phyloP scores from a whole-genome alignment of 345 rosid species.

The Gossypium longicalyx region DNA sequence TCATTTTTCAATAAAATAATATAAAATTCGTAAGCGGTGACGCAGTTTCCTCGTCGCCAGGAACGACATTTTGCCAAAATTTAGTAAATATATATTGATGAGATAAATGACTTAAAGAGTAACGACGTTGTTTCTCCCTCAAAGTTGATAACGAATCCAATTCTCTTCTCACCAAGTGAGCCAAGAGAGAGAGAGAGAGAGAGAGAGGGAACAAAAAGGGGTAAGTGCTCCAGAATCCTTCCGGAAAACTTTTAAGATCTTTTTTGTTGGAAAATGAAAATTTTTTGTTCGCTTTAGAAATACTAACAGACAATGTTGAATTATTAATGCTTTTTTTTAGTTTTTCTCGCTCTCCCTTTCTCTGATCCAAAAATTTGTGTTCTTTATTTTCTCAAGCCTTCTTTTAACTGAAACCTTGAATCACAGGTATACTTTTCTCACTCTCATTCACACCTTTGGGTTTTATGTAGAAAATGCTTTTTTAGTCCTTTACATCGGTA shows the following conservation, averaged over 20 bases:
- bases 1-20: too few relatives aligned
- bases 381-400: background rate
- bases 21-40: constrained; percentile 13
- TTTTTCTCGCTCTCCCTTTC: background rate
- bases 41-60: background rate
- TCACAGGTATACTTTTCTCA: background rate
- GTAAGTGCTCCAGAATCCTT: background rate
- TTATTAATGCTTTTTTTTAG: background rate
- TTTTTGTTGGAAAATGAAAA: background rate
- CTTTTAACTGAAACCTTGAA: background rate
- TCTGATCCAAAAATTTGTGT: background rate
- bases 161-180: background rate
- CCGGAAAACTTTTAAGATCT: background rate
- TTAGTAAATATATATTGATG: too few relatives aligned
- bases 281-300: background rate
- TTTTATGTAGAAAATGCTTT: background rate
- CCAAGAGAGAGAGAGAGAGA: background rate
- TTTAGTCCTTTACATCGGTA: background rate
- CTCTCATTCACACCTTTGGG: background rate
- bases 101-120: background rate
- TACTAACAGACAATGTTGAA: background rate
- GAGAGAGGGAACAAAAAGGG: background rate
- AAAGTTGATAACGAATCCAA: background rate
- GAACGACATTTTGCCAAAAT: background rate
- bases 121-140: background rate